Percentiles rank a stretch among this genome's conserved stretches.
Conservation (phyloP, 371 early-diverging fungal genomes). For the Saksenaea vasiformis region DNA sequence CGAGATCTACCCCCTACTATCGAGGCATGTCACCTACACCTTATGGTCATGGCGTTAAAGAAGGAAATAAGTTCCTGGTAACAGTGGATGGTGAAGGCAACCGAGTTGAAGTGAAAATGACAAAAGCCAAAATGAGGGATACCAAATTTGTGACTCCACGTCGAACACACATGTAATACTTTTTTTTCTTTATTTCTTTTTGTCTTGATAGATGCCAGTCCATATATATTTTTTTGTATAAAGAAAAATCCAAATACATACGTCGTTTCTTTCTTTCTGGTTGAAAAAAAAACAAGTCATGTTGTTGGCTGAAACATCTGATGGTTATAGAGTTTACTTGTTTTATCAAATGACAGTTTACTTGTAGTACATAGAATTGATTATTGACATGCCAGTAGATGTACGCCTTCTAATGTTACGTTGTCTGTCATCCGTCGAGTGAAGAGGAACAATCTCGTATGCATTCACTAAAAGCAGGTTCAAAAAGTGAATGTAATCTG, state of each 20-base stretch:
- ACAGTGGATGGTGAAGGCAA: conserved; percentile 48
- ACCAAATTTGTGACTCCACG: conserved; percentile 42
- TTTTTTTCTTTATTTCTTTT: background rate
- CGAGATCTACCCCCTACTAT: conserved; percentile 41
- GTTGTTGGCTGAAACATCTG: too few relatives aligned
- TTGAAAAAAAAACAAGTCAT: background rate
- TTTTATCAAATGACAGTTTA: too few relatives aligned
- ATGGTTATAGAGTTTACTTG: too few relatives aligned
- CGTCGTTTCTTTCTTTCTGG: background rate
- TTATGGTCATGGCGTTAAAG: conserved; percentile 46
- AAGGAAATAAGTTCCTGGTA: conserved; percentile 49
- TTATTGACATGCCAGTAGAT: too few relatives aligned
- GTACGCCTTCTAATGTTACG: too few relatives aligned
- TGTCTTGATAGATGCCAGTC: background rate
- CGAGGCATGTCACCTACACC: conserved; percentile 23
- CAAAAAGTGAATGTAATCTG: too few relatives aligned
- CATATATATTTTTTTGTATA: background rate
- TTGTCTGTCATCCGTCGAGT: too few relatives aligned
- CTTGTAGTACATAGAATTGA: too few relatives aligned
- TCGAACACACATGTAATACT: conserved; percentile 26
- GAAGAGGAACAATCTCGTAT: too few relatives aligned
- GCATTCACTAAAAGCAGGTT: too few relatives aligned
- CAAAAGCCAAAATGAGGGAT: conserved; percentile 43
- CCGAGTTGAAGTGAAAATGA: conserved; percentile 49
- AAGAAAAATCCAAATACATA: background rate